These are phyloP conservation scores for Calonectria fujianensis DNA, from an alignment of 2,329 filamentous ascomycete genomes.

Conservation along the genomic window DNA sequence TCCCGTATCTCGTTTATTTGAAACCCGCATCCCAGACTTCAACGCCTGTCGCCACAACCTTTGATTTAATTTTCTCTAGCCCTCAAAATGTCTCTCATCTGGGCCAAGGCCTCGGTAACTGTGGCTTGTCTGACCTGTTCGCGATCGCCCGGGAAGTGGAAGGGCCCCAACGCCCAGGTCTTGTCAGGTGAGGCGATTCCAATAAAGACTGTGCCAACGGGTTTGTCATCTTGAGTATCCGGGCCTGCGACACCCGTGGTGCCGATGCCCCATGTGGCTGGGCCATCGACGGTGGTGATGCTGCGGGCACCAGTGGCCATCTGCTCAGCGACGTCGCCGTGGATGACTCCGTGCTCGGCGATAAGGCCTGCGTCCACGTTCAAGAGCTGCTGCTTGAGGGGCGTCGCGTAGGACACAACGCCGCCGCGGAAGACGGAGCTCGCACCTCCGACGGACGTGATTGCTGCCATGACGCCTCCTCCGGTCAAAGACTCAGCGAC, in stretches of 20 bases:
- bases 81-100: slow-evolving; percentile 35
- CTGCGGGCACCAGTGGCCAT: slow-evolving; percentile 45
- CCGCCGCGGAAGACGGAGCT: slow-evolving; percentile 59
- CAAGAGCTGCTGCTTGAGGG: slow-evolving; percentile 56
- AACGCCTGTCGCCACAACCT: background rate
- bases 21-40: background rate
- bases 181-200: slow-evolving; percentile 36
- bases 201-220: slow-evolving; percentile 46
- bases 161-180: slow-evolving; percentile 38
- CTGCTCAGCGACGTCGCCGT: slow-evolving; percentile 47
- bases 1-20: background rate
- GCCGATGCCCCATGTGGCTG: slow-evolving; percentile 48
- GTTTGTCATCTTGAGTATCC: slow-evolving; percentile 42
- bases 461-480: slow-evolving; percentile 56
- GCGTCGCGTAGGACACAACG: slow-evolving; percentile 58
- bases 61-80: background rate
- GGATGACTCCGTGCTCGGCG: slow-evolving; percentile 39
- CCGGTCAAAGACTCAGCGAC: slow-evolving; percentile 59
- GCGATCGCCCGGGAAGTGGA: slow-evolving; percentile 42
- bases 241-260: slow-evolving; percentile 45
- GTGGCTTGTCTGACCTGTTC: slow-evolving; percentile 40
- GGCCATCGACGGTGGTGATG: slow-evolving; percentile 39
- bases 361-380: slow-evolving; percentile 44
- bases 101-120: slow-evolving; percentile 27
- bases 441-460: slow-evolving; percentile 57